Percentiles rank a stretch among this genome's conserved stretches.
Conservation (phyloP, 495 filamentous ascomycete genomes). For the Penicillium paxilli region DNA sequence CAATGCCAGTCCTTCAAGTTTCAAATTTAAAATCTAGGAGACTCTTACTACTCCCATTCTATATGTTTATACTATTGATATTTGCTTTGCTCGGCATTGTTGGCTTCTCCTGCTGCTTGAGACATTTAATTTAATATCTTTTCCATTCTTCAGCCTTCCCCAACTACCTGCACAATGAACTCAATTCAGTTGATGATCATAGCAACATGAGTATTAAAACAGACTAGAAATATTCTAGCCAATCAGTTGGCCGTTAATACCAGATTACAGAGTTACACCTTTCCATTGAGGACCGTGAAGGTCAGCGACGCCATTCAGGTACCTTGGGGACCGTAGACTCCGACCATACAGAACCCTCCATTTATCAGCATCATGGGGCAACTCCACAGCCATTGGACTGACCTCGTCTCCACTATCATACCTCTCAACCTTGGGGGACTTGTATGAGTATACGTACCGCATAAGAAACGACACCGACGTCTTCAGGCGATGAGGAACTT, state of each 20-base stretch:
- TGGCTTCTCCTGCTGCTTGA: too few relatives aligned
- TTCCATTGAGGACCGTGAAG: slow-evolving; percentile 28
- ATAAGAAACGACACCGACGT: slow-evolving; percentile 3
- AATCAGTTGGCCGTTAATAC: slow-evolving; percentile 3
- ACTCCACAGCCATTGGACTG: slow-evolving; percentile 9
- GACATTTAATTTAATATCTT: too few relatives aligned
- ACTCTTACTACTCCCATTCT: too few relatives aligned
- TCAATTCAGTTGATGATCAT: too few relatives aligned
- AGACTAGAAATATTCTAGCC: not conserved
- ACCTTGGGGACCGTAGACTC: slow-evolving; percentile 23
- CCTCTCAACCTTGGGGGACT: slow-evolving; percentile 10
- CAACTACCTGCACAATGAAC: too few relatives aligned
- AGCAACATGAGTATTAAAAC: not conserved
- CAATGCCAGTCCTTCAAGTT: too few relatives aligned
- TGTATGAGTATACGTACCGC: slow-evolving; percentile 9
- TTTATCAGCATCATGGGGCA: slow-evolving; percentile 21
- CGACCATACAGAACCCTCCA: slow-evolving; percentile 16
- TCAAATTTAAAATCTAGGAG: too few relatives aligned
- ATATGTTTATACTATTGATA: too few relatives aligned
- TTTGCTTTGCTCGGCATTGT: too few relatives aligned
- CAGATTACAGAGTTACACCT: slow-evolving; percentile 1
- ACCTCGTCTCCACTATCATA: not conserved
- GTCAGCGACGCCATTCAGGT: slow-evolving; percentile 17
- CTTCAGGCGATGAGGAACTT: slow-evolving; percentile 25
- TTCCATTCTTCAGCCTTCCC: too few relatives aligned